Evolutionary conservation across 495 filamentous ascomycete species (phyloP), one percentile per base, ranked within the genome.

Genomic region (Aspergillus diversus): DNA sequence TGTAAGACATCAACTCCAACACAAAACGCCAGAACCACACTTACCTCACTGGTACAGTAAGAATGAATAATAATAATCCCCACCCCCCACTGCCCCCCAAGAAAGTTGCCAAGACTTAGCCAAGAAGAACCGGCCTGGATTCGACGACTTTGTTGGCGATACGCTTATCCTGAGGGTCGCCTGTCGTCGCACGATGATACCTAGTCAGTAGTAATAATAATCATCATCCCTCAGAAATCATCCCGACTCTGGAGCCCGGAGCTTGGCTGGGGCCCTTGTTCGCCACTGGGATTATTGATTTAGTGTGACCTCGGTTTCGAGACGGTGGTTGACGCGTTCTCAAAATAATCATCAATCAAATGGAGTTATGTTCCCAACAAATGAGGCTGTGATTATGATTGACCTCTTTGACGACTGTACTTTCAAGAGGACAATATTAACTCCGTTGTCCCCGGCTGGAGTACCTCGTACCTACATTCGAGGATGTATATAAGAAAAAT

Each of bases 81-180:
- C 39, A 43, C 39, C 39, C 39, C 11, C 39, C 4, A 27, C 21
- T 27, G 21, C 21, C 8, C 8, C 39, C 7, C 39, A 43, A 43
- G 39, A 63, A 61, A 53, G 21, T 53, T 47, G 63, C 63, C 66
- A 65, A 58, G 62, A 52, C 64, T 12, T 51, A 46, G 60, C 66
- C 63, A 68, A 68, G 66, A 61, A 39, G 21, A 64, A 63, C 63
- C 64, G 68, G 63, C 70, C 67, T 69, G 64, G 67, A 67, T 63
- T 55, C 33, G 63, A 59, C 70, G 64, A 66, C 65, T 72, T 73
- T 74, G 70, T 72, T 77, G 73, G 75, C 73, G 76, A 79, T 77
- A 74, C 72, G 75, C 73, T 76, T 74, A 66, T 63, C 66, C 70
- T 71, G 65, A 27, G 66, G 60, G 56, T 56, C 68, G 49, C 55